A percentile compares a stretch with the other conserved stretches of the same genome.
Conservation (phyloP, 176 grass and related monocot genomes). For the Musa acuminata region DNA sequence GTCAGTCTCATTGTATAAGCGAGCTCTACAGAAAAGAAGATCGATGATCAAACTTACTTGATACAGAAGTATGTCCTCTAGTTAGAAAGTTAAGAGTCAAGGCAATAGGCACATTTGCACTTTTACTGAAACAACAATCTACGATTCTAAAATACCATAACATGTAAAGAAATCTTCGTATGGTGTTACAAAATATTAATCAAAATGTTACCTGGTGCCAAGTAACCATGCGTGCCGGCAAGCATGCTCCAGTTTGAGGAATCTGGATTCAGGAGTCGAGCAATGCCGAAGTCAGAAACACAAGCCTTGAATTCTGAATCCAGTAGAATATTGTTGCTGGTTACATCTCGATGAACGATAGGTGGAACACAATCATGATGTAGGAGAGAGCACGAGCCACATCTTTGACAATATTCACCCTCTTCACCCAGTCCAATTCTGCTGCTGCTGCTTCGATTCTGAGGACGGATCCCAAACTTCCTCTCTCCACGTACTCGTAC, state of each 20-base stretch:
- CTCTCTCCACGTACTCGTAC: slow-evolving; percentile 12
- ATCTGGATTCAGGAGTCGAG: slow-evolving; percentile 8
- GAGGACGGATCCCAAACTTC: not conserved
- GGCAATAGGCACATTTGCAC: too few species aligned
- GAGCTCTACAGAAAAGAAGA: slow-evolving; percentile 10
- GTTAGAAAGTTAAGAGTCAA: not conserved
- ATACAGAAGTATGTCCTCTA: not conserved
- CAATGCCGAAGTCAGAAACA: not conserved
- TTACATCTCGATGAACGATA: not conserved
- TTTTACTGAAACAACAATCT: too few species aligned
- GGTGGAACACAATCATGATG: too few species aligned
- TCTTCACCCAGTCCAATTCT: too few species aligned
- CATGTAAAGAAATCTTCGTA: too few species aligned
- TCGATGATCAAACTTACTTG: not conserved
- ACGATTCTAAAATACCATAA: too few species aligned
- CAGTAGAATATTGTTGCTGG: not conserved
- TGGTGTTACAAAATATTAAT: too few species aligned
- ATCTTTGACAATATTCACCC: too few species aligned
- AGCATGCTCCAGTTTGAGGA: slow-evolving; percentile 22
- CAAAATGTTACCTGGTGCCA: slow-evolving; percentile 11
- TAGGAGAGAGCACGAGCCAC: too few species aligned
- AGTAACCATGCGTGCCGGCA: slow-evolving; percentile 13
- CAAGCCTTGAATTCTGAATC: not conserved
- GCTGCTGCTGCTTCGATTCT: not conserved
- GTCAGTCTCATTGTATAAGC: slow-evolving; percentile 18